Evolutionary conservation across 306 rosid species (phyloP).

Genomic region (Calophaca sinica): DNA sequence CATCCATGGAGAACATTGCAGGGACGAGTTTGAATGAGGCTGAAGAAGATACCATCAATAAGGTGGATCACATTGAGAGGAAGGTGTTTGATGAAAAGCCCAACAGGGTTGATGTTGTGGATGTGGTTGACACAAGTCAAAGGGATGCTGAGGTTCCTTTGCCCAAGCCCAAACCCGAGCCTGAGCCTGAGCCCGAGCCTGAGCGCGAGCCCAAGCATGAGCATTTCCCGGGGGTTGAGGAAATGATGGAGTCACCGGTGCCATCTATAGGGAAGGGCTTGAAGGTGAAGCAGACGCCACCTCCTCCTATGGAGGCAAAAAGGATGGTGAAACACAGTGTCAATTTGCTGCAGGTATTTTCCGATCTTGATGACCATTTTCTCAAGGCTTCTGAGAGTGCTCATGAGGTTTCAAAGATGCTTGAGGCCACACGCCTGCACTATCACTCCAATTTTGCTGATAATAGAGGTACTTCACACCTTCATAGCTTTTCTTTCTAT

Average conservation of each 20-base stretch:
- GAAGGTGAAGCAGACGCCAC: conserved; percentile 59
- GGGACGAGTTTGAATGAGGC: conserved; percentile 58
- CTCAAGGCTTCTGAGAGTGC: conserved; percentile 92
- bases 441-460: conserved; percentile 98
- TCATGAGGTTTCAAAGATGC: conserved; percentile 93
- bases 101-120: conserved; percentile 46
- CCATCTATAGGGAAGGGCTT: conserved; percentile 32
- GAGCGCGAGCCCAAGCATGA: not conserved
- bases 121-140: conserved; percentile 19
- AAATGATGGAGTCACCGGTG: conserved; percentile 42
- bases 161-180: not conserved
- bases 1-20: conserved; percentile 59
- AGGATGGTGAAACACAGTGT: conserved; percentile 49
- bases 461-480: conserved; percentile 72
- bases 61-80: conserved; percentile 53
- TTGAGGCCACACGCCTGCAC: conserved; percentile 88
- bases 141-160: conserved; percentile 21
- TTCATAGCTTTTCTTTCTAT: conserved; percentile 9
- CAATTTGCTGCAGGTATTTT: conserved; percentile 62
- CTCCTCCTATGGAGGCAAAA: conserved; percentile 56
- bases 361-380: conserved; percentile 76
- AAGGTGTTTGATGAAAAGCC: conserved; percentile 55
- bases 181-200: not conserved
- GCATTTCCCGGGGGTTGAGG: conserved; percentile 37
- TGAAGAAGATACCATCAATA: conserved; percentile 45